A percentile compares a stretch with the other conserved stretches of the same genome.
Conservation (phyloP, 305 asterid genomes). For the Fraxinus albicans region DNA sequence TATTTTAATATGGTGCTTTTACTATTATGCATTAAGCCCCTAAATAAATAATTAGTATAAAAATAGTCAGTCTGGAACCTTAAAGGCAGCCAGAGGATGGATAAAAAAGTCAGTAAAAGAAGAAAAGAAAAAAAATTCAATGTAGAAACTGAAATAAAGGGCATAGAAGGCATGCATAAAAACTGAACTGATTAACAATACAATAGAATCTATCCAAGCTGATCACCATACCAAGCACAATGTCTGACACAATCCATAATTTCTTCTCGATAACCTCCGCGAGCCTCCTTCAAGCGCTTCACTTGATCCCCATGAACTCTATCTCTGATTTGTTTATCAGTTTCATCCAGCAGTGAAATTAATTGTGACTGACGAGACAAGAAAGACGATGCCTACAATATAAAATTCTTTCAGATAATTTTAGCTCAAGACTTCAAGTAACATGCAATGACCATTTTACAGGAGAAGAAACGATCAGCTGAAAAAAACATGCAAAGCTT, state of each 20-base stretch:
- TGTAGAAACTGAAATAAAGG: neutral
- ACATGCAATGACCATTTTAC: neutral
- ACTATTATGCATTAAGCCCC: neutral
- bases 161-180: neutral
- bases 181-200: neutral
- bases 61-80: neutral
- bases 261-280: slow-evolving; percentile 76
- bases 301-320: slow-evolving; percentile 60
- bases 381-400: slow-evolving; percentile 73
- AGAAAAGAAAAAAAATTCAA: neutral
- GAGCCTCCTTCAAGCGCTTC: slow-evolving; percentile 87
- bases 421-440: neutral
- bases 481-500: neutral
- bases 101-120: neutral
- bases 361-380: slow-evolving; percentile 82
- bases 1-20: neutral
- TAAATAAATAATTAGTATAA: slow-evolving; percentile 12
- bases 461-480: neutral
- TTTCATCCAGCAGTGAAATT: slow-evolving; percentile 75
- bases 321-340: slow-evolving; percentile 86
- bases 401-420: slow-evolving; percentile 12
- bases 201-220: neutral
- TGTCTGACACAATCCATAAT: slow-evolving; percentile 91
- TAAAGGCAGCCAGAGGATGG: neutral
- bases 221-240: slow-evolving; percentile 72